Percentiles rank a stretch among this genome's conserved stretches.
Evolutionary conservation across 2,329 filamentous ascomycete genomes (phyloP).

Genomic region (Colletotrichum horii): DNA sequence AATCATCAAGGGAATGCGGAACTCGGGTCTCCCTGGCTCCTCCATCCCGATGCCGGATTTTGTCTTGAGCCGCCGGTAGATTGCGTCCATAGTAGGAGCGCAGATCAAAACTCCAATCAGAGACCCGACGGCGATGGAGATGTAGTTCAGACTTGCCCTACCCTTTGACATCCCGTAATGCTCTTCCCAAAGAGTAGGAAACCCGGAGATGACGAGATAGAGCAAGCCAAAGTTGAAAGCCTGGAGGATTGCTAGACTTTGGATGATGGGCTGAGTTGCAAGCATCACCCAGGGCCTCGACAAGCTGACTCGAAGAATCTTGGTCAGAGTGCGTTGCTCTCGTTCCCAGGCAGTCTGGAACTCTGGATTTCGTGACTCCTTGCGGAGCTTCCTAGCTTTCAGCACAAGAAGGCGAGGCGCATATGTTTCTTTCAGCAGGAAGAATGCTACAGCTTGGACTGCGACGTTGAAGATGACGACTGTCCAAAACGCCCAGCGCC

Average conservation of each 20-base stretch:
- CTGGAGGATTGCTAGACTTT: slow-evolving; percentile 58
- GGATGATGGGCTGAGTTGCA: slow-evolving; percentile 64
- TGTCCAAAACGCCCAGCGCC: slow-evolving; percentile 53
- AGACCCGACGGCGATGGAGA: slow-evolving; percentile 68
- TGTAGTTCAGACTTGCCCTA: slow-evolving; percentile 68
- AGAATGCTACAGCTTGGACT: slow-evolving; percentile 37
- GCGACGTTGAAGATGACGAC: slow-evolving; percentile 45
- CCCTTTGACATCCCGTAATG: slow-evolving; percentile 61
- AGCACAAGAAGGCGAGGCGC: slow-evolving; percentile 37
- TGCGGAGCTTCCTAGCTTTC: slow-evolving; percentile 36
- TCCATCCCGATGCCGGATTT: slow-evolving; percentile 15
- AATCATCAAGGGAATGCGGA: slow-evolving; percentile 45
- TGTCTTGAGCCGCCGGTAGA: slow-evolving; percentile 36
- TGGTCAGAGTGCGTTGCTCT: slow-evolving; percentile 31
- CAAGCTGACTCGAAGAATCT: slow-evolving; percentile 39
- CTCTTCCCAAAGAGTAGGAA: slow-evolving; percentile 60
- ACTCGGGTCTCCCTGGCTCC: slow-evolving; percentile 55
- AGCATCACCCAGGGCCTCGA: slow-evolving; percentile 62
- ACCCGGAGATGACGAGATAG: slow-evolving; percentile 68
- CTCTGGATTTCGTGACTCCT: slow-evolving; percentile 30
- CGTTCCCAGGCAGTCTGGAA: slow-evolving; percentile 43
- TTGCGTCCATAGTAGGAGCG: slow-evolving; percentile 46
- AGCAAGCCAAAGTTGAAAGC: slow-evolving; percentile 67
- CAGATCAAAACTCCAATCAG: slow-evolving; percentile 57
- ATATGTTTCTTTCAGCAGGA: slow-evolving; percentile 43